These are phyloP conservation scores for Tremellales sp. DNA, from an alignment of 1,284 basidiomycete species.

Conservation along the genomic window DNA sequence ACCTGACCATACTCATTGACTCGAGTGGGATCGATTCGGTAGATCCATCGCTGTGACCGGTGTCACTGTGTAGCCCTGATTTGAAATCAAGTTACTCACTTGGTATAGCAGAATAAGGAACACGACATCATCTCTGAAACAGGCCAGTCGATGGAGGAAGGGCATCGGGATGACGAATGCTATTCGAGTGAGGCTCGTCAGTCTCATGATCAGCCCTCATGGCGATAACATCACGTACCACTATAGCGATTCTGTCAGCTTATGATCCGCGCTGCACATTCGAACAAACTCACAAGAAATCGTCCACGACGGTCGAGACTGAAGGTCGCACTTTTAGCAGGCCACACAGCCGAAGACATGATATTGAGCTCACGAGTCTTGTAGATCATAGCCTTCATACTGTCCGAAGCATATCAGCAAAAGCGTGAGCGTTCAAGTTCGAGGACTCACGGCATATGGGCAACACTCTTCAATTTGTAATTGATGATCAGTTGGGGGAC, in stretches of 20 bases:
- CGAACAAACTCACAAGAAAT: constrained; percentile 64
- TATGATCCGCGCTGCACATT: constrained; percentile 28
- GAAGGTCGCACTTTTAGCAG: constrained; percentile 11
- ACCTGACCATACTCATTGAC: constrained; percentile 95
- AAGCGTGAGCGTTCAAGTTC: constrained; percentile 1
- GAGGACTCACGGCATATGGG: constrained; percentile 41
- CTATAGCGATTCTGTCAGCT: constrained; percentile 4
- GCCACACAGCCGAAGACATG: neutral
- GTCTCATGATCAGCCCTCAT: constrained; percentile 11
- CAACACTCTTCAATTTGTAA: constrained; percentile 80
- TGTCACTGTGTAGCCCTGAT: too few relatives aligned
- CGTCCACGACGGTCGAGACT: constrained; percentile 64
- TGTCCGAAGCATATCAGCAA: constrained; percentile 9
- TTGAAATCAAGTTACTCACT: constrained; percentile 20
- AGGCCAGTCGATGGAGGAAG: constrained; percentile 64
- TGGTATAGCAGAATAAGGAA: constrained; percentile 54
- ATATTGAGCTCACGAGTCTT: constrained; percentile 60
- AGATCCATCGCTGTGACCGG: constrained; percentile 76
- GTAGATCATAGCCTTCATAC: constrained; percentile 93
- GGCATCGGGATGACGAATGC: constrained; percentile 93
- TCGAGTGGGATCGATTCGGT: constrained; percentile 87
- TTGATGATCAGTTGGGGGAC: constrained; percentile 86
- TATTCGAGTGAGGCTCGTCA: constrained; percentile 14
- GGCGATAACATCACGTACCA: neutral
- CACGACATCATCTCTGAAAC: constrained; percentile 78